Conservation (phyloP, 1,284 basidiomycete species). For the Cutaneotrichosporon spelunceum region DNA sequence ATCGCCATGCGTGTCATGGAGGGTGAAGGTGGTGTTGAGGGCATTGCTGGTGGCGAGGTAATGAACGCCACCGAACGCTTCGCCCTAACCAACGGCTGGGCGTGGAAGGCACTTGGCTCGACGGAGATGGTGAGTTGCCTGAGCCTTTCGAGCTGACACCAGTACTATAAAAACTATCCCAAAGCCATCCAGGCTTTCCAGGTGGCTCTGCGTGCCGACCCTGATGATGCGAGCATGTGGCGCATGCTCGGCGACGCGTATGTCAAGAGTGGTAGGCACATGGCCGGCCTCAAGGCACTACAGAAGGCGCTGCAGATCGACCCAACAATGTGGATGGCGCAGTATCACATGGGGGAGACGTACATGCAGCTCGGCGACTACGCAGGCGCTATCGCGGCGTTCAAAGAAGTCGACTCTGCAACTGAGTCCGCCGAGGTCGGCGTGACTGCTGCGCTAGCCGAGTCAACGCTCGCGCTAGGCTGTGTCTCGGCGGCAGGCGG, state of each 20-base stretch:
- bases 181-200: constrained; percentile 84
- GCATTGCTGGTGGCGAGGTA: constrained; percentile 57
- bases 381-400: constrained; percentile 67
- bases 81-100: constrained; percentile 85
- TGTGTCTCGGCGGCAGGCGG: constrained; percentile 64
- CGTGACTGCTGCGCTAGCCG: constrained; percentile 69
- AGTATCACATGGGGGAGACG: constrained; percentile 81
- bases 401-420: constrained; percentile 60
- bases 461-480: constrained; percentile 71
- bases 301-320: constrained; percentile 66
- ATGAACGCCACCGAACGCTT: constrained; percentile 53
- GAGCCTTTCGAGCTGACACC: constrained; percentile 3
- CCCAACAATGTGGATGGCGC: constrained; percentile 75
- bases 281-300: constrained; percentile 86
- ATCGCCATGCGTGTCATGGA: constrained; percentile 88
- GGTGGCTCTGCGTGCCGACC: constrained; percentile 75
- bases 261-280: constrained; percentile 77
- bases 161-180: constrained; percentile 72
- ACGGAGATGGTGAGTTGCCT: constrained; percentile 73
- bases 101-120: constrained; percentile 94
- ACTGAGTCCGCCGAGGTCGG: constrained; percentile 60
- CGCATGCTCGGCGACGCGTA: constrained; percentile 90
- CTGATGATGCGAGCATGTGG: constrained; percentile 77
- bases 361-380: constrained; percentile 75
- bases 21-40: constrained; percentile 76